phyloP scores from a whole-genome alignment of 805 yeast species.

The Barnettozyma sucrosica region DNA sequence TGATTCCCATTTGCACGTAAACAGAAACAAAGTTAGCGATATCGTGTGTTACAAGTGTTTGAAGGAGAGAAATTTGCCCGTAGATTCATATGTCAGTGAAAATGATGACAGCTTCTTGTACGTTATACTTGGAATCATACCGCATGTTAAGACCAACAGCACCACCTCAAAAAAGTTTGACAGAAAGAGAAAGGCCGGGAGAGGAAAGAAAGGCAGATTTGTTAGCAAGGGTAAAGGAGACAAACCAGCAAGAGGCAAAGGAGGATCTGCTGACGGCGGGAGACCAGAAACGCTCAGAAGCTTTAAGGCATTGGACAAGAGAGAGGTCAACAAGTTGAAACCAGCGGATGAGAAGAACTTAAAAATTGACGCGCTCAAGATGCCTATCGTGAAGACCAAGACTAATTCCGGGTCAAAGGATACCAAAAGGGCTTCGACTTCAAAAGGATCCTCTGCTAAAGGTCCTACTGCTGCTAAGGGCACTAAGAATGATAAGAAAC shows the following conservation, averaged over 20 bases:
- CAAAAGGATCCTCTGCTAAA: neutral
- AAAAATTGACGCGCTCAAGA: neutral
- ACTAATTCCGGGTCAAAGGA: neutral
- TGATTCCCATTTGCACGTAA: conserved; percentile 38
- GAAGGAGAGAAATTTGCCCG: conserved; percentile 15
- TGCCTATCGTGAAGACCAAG: neutral
- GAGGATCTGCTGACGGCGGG: conserved; percentile 7
- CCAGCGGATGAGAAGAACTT: conserved; percentile 18
- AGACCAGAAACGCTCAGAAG: conserved; percentile 33
- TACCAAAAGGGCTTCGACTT: neutral
- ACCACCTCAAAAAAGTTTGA: conserved; percentile 9
- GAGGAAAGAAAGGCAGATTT: conserved; percentile 23
- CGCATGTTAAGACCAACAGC: conserved; percentile 14
- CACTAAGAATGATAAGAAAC: neutral
- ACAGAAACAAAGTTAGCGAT: conserved; percentile 14
- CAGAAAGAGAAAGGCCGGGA: conserved; percentile 33
- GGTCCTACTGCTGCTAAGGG: neutral
- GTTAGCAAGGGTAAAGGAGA: conserved; percentile 11
- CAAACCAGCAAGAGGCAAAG: conserved; percentile 16
- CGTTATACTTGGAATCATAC: conserved; percentile 44
- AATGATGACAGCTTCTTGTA: conserved; percentile 41
- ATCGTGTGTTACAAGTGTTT: conserved; percentile 43
- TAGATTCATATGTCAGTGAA: conserved; percentile 35
- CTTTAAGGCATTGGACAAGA: conserved; percentile 30
- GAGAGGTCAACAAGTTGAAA: conserved; percentile 14